phyloP scores from a whole-genome alignment of 2,329 filamentous ascomycete genomes.

The Coniochaeta sp. region DNA sequence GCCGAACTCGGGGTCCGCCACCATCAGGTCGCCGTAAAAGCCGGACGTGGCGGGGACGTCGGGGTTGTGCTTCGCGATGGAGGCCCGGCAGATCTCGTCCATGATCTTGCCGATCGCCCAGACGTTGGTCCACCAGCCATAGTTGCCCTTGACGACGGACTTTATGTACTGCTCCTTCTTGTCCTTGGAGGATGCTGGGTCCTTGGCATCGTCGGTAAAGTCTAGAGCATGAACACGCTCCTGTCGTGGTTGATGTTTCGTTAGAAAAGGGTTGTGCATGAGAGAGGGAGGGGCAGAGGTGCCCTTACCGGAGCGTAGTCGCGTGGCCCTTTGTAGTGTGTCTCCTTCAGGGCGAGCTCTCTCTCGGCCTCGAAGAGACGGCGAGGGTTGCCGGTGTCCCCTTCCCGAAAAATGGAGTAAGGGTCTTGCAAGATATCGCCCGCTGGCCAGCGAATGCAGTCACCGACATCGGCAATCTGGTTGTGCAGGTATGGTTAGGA shows the following conservation, averaged over 20 bases:
- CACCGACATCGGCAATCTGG: background rate
- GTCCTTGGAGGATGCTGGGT: too few species aligned
- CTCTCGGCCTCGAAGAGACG: background rate
- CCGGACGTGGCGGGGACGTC: background rate
- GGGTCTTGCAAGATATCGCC: background rate
- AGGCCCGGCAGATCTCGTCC: too few species aligned
- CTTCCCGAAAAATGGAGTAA: too few species aligned
- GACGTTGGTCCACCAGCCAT: too few species aligned
- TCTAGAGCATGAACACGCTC: too few species aligned
- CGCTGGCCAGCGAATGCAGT: background rate
- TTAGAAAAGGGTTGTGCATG: too few species aligned
- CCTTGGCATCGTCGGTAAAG: too few species aligned
- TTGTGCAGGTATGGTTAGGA: background rate
- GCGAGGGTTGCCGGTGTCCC: background rate
- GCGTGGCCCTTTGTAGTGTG: background rate
- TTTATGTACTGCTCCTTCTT: too few species aligned
- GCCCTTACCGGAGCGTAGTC: background rate
- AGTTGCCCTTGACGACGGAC: too few species aligned
- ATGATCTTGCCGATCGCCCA: too few species aligned
- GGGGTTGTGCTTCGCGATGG: background rate
- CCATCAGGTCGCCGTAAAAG: background rate
- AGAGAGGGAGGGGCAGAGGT: background rate
- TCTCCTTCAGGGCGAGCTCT: background rate
- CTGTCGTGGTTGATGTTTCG: too few species aligned
- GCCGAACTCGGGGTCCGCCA: background rate